Evolutionary conservation across 306 rosid genomes (phyloP), one percentile per base, ranked within the genome.

Genomic region (Pterocarpus santalinus): DNA sequence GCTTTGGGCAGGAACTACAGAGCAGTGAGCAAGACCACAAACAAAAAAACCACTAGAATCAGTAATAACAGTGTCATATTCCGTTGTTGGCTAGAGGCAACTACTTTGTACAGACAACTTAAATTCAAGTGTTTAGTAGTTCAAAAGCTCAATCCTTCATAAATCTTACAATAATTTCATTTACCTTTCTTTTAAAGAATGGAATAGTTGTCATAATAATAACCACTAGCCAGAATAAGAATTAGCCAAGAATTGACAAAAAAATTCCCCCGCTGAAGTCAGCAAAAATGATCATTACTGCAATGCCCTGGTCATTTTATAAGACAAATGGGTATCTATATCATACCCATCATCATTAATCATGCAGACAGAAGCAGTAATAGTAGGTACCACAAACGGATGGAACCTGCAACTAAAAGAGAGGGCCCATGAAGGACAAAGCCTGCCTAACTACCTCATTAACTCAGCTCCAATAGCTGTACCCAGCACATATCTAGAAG

Each of bases 391-490:
- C 80, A 69, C 13, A 57, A 71, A 32, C 41, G 55, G 72, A 68
- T 77, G 83, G 49, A 82, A 33, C 49, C 64, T 55, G 67, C 73
- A 73, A 47, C 78, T 83, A 76, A 83, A 69, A 47, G 32, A 69
- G 69, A 46, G 76, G 87, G 75, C 47, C 88, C 91, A 65, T 12
- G 35, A 74, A 69, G 13, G 85, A 84, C 77, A 73, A 51, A 35
- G 36, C 70, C 83, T 75, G 0, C 76, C 81, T 17, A 88, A 78
- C 88, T 0, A 81, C 76, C 86, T 53, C 84, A 76, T 86, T 83
- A 70, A 88, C 75, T 85, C 76, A 28, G 15, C 61, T 79, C 53
- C 15, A 0, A 47, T 80, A 69, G 86, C 91, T 83, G 87, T 83
- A 61, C 58, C 73, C 82, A 61, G 78, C 84, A 32, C 84, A 78